Base-by-base conservation (phyloP, 805 yeast genomes). In the Sungouiozyma intestinalis region DNA sequence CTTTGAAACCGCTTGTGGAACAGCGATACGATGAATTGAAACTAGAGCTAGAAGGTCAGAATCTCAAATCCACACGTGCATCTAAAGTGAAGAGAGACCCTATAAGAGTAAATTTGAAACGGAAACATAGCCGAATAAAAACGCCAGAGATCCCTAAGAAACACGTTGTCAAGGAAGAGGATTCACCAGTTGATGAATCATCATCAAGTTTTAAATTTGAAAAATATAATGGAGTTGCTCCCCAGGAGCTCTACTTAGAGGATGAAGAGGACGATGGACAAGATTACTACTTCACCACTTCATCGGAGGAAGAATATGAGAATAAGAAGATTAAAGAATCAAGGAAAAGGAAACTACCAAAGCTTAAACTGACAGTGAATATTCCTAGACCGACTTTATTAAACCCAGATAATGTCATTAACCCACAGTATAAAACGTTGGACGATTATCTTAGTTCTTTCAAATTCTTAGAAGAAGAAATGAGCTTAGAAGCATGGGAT, bases 401-500 rank as follows among this genome's bases (percentile, higher is more conserved):
- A 0, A 80, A 81, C 50, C 87, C 88, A 6, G 62, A 66, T 19
- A 83, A 79, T 59, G 66, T 71, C 4, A 59, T 73, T 0, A 53
- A 58, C 5, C 79, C 83, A 1, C 53, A 67, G 40, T 74, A 58
- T 47, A 48, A 48, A 5, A 58, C 60, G 16, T 48, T 82, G 34
- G 64, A 61, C 5, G 65, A 58, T 1, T 74, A 71, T 47, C 61
- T 84, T 27, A 48, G 62, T n/a, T 76, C 85, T 0, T 84, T 69
- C 58, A 71, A 67, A 43, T 65, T 74, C 0, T 60, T 82, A 14
- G 78, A 78, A 29, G 88, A 80, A 42, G 86, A 80, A 49, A 58
- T 79, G 38, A 57, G 75, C 0, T 45, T 53, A 4, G 79, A 76
- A 38, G 94, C 86, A 49, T 85, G 74, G 47, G 71, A 76, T 1